Evolutionary conservation across 108 stramenopile species (phyloP).

Genomic region (Conticribra guillardii): DNA sequence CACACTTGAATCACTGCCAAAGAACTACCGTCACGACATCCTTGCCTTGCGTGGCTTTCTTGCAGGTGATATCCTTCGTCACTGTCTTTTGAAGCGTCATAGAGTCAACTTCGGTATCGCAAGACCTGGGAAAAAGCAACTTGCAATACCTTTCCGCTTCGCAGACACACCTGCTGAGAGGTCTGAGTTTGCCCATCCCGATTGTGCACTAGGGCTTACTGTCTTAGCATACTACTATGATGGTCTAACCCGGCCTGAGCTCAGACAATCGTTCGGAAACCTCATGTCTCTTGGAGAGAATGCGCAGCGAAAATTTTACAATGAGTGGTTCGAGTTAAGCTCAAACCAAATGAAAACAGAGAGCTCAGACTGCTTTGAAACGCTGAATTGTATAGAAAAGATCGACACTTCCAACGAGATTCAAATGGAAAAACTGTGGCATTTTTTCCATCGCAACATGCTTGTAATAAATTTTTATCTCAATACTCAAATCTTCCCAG

Average conservation of each 20-base stretch:
- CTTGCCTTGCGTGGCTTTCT: background rate
- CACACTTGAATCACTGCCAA: background rate
- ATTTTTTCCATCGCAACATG: slow-evolving; percentile 33
- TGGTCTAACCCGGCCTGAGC: slow-evolving; percentile 41
- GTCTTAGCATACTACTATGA: slow-evolving; percentile 55
- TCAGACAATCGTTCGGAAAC: slow-evolving; percentile 32
- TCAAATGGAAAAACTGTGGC: slow-evolving; percentile 28
- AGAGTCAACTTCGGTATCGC: background rate
- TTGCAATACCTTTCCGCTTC: background rate
- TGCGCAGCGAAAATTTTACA: slow-evolving; percentile 43
- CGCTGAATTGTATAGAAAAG: slow-evolving; percentile 38
- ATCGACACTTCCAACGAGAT: slow-evolving; percentile 49
- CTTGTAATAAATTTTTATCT: slow-evolving; percentile 56
- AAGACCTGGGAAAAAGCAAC: background rate
- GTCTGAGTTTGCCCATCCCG: slow-evolving; percentile 60
- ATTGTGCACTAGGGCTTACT: slow-evolving; percentile 51
- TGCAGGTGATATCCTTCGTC: background rate
- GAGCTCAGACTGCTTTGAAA: slow-evolving; percentile 8
- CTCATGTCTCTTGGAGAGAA: slow-evolving; percentile 36
- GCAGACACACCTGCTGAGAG: slow-evolving; percentile 7
- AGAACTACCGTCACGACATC: background rate
- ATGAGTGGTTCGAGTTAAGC: slow-evolving; percentile 44
- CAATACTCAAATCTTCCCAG: slow-evolving; percentile 46
- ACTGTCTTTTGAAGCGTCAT: background rate
- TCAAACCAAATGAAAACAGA: slow-evolving; percentile 6